phyloP scores from a whole-genome alignment of 2,329 filamentous ascomycete species.

The Pseudogymnoascus sp. region DNA sequence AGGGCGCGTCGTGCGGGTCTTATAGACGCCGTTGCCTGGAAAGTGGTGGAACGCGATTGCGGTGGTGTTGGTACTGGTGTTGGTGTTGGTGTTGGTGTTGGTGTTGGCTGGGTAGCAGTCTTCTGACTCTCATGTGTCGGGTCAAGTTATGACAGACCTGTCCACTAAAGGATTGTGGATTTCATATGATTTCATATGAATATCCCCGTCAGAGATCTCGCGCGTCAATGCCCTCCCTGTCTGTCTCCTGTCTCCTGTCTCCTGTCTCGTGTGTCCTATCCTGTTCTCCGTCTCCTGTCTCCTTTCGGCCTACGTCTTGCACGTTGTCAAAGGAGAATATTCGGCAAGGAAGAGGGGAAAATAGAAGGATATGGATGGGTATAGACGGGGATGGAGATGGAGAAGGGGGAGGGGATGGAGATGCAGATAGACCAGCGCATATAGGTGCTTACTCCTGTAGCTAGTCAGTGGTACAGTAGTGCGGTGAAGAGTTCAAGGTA shows the following conservation, averaged over 20 bases:
- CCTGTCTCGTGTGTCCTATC: neutral
- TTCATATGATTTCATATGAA: conserved; percentile 5
- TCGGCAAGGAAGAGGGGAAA: neutral
- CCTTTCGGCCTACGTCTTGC: neutral
- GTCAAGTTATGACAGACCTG: neutral
- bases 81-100: neutral
- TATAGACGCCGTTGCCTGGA: conserved; percentile 3
- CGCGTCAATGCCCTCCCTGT: neutral
- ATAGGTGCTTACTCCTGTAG: conserved; percentile 2
- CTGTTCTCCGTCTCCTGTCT: neutral
- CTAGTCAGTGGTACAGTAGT: conserved; percentile 1
- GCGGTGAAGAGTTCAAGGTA: neutral
- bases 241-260: neutral
- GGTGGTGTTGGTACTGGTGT: neutral
- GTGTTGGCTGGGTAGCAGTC: neutral
- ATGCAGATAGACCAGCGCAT: neutral
- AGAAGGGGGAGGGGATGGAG: neutral
- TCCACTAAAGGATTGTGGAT: neutral
- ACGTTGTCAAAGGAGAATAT: neutral
- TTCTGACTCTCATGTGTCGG: neutral
- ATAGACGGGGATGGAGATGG: neutral
- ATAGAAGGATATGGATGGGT: neutral
- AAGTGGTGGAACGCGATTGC: neutral
- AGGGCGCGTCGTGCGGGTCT: neutral
- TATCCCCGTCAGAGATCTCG: neutral